Evolutionary conservation across 2,329 filamentous ascomycete genomes (phyloP), one percentile per base, ranked within the genome.

Genomic region (Raffaelea arxii): DNA sequence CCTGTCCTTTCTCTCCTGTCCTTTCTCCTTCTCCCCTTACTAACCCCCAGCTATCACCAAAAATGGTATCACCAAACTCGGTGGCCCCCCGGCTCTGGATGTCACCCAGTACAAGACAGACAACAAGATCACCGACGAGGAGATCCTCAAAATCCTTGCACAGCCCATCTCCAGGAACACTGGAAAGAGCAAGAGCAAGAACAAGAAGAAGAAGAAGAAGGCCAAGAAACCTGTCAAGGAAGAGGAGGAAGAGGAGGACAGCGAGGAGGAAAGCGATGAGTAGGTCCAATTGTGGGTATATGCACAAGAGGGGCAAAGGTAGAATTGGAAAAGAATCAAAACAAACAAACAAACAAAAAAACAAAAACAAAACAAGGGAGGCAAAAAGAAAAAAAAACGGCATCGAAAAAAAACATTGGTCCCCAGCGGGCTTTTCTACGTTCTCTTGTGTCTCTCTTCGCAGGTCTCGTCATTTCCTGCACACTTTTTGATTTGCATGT

Each of bases 71-170:
- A 88, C 85, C 61, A 87, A 86, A 70, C 72, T 98, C 49, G 82
- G 87, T 58, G 82, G 78, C 23, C 83, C 92, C 27, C 80, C 86
- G 51, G 65, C 82, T 21, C 75, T 84, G 53, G 88, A 97, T 62
- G 65, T 92, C 51, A 78, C 75, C 62, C 89, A 90, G 72, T 80
- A 84, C 75, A 84, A 95, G 78, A 84, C 87, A 27, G 90, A 97
- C 67, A 97, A 97, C 80, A 96, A 96, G 78, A 95, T 98, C 61
- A 84, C 82, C 55, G 91, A 97, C 54, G 88, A 94, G 71, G 91
- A 97, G 71, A 77, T 98, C 55, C 80, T 97, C 58, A 87, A 92
- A 75, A 91, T 97, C 54, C 77, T 98, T 44, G 89, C 92, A 70
- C 86, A 86, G 66, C 91, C 91, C 25, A 69, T 95, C 58, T 74